phyloP scores from a whole-genome alignment of 2,329 filamentous ascomycete species.

The Eutypa lata region DNA sequence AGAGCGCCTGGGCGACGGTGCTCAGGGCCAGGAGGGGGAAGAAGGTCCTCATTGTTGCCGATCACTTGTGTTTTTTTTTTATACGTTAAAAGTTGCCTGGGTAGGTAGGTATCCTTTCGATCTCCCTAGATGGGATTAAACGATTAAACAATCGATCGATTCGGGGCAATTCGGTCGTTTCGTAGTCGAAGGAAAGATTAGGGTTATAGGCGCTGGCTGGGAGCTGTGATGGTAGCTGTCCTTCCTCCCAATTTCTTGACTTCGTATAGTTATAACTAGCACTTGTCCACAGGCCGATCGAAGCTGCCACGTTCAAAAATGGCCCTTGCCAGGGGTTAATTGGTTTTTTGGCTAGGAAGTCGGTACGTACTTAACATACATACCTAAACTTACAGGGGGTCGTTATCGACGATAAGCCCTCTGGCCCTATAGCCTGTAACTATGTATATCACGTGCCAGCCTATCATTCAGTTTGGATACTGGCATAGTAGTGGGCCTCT shows the following conservation, averaged over 20 bases:
- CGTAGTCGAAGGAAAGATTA: background rate
- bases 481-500: too few species aligned
- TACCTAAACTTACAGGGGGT: background rate
- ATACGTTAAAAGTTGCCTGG: too few species aligned
- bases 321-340: constrained; percentile 20
- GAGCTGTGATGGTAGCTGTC: constrained; percentile 4
- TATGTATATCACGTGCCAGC: background rate
- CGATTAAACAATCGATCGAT: too few species aligned
- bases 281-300: constrained; percentile 3
- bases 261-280: background rate
- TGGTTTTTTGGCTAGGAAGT: background rate
- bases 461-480: background rate
- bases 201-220: constrained; percentile 1
- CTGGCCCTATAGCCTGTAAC: background rate
- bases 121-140: too few species aligned
- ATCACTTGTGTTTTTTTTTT: constrained; percentile 4
- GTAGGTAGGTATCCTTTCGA: background rate
- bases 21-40: constrained; percentile 65
- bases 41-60: constrained; percentile 55
- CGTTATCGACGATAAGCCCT: background rate
- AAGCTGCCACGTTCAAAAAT: constrained; percentile 54
- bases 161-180: constrained; percentile 6
- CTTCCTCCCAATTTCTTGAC: too few species aligned
- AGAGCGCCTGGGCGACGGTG: constrained; percentile 72
- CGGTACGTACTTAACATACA: background rate